Evolutionary conservation across 148 eudicot species (phyloP).

Genomic region (Camellia lanceoleosa): DNA sequence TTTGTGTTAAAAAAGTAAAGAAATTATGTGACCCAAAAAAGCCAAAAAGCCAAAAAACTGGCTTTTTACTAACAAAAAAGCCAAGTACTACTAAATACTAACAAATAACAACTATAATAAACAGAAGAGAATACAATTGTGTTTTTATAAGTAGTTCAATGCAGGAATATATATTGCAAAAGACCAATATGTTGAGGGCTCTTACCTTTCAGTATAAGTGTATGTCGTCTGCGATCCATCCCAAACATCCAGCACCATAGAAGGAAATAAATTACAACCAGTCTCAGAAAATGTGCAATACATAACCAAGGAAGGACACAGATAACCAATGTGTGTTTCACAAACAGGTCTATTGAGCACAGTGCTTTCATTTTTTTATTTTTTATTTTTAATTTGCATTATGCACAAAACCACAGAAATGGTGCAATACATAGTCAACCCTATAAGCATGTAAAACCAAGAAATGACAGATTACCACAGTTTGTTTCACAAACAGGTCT

Average conservation of each 20-base stretch:
- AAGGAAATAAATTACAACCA: conserved; percentile 8
- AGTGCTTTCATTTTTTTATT: neutral
- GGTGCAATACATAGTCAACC: neutral
- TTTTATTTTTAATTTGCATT: neutral
- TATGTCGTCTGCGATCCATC: conserved; percentile 39
- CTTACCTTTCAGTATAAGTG: conserved; percentile 64
- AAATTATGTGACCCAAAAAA: no score
- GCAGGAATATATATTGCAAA: neutral
- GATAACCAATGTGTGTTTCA: neutral
- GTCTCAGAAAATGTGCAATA: neutral
- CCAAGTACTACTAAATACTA: neutral
- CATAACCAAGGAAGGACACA: neutral
- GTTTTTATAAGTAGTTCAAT: conserved; percentile 4
- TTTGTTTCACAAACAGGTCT: neutral
- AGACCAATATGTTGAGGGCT: neutral
- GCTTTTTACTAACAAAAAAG: no score
- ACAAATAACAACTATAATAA: neutral
- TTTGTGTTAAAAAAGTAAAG: no score
- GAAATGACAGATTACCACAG: neutral
- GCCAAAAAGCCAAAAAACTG: no score
- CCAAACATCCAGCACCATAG: conserved; percentile 12
- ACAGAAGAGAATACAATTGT: conserved; percentile 3
- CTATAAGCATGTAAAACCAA: neutral
- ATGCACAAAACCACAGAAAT: neutral
- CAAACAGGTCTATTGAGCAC: neutral